phyloP scores from a whole-genome alignment of 805 yeast species.

The Wickerhamomyces tratensis region DNA sequence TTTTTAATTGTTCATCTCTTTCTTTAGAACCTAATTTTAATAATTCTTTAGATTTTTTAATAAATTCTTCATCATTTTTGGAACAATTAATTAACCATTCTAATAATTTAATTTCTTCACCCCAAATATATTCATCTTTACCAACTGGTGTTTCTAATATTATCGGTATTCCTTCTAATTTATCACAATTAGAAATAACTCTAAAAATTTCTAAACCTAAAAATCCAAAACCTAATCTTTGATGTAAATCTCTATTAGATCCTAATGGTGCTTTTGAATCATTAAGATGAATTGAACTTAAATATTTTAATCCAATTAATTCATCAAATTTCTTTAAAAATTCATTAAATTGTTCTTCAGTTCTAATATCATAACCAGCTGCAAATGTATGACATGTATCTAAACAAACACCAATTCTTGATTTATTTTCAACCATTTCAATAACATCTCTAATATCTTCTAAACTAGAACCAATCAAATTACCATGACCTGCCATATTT shows the following conservation, averaged over 20 bases:
- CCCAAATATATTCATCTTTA: conserved; percentile 56
- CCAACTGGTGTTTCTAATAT: conserved; percentile 81
- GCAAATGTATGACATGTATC: conserved; percentile 97
- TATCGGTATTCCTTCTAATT: conserved; percentile 62
- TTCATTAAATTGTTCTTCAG: conserved; percentile 40
- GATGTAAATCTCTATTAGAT: conserved; percentile 87
- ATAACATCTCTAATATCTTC: conserved; percentile 73
- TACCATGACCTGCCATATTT: conserved; percentile 97
- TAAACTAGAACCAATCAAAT: conserved; percentile 72
- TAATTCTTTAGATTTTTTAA: conserved; percentile 37
- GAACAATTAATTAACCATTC: conserved; percentile 67
- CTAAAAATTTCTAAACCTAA: conserved; percentile 82
- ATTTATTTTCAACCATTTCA: conserved; percentile 66
- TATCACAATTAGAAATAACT: conserved; percentile 56
- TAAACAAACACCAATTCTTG: conserved; percentile 88
- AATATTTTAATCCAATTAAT: conserved; percentile 62
- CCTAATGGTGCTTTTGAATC: conserved; percentile 93
- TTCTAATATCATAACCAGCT: conserved; percentile 86
- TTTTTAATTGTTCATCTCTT: conserved; percentile 57
- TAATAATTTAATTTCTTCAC: conserved; percentile 71
- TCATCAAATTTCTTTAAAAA: conserved; percentile 77
- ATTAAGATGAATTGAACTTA: conserved; percentile 78
- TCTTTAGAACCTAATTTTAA: conserved; percentile 55
- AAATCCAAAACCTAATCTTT: conserved; percentile 81
- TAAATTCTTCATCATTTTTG: conserved; percentile 44